A percentile compares a stretch with the other conserved stretches of the same genome.
Conservation (phyloP, 768 basidiomycete genomes). For the Tephrocybe sp. region DNA sequence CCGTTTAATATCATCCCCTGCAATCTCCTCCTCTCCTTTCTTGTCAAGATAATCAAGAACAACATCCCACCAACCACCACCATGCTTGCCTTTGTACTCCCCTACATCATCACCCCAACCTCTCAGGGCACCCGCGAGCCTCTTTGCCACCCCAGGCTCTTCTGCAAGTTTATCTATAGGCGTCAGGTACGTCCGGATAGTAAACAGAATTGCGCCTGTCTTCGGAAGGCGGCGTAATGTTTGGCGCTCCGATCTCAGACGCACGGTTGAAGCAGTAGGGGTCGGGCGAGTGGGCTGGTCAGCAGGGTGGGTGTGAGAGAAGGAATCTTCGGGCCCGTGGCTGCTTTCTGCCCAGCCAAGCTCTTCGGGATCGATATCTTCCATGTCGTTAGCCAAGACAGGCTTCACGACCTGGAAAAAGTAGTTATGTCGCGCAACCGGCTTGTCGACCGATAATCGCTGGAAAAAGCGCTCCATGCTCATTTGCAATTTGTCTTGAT, state of each 20-base stretch:
- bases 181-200: constrained; percentile 63
- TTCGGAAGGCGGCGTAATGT: constrained; percentile 60
- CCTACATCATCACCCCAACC: constrained; percentile 66
- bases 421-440: constrained; percentile 72
- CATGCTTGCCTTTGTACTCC: constrained; percentile 40
- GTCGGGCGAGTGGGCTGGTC: constrained; percentile 15
- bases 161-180: constrained; percentile 46
- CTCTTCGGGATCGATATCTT: constrained; percentile 55
- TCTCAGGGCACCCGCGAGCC: constrained; percentile 60
- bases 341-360: constrained; percentile 54
- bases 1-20: constrained; percentile 12
- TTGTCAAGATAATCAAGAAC: constrained; percentile 37
- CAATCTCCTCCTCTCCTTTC: constrained; percentile 18
- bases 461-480: constrained; percentile 73
- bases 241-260: constrained; percentile 64
- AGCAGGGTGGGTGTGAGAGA: constrained; percentile 15
- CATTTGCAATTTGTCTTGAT: constrained; percentile 56
- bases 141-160: constrained; percentile 58
- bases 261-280: constrained; percentile 41
- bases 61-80: constrained; percentile 28
- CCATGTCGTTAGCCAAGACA: constrained; percentile 10
- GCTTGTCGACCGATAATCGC: constrained; percentile 62
- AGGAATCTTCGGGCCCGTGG: constrained; percentile 22
- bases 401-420: constrained; percentile 31
- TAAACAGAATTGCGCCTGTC: constrained; percentile 66